Percentiles rank a stretch among this genome's conserved stretches.
phyloP scores from a whole-genome alignment of 371 early-diverging fungal genomes.

The Apophysomyces trapeziformis region DNA sequence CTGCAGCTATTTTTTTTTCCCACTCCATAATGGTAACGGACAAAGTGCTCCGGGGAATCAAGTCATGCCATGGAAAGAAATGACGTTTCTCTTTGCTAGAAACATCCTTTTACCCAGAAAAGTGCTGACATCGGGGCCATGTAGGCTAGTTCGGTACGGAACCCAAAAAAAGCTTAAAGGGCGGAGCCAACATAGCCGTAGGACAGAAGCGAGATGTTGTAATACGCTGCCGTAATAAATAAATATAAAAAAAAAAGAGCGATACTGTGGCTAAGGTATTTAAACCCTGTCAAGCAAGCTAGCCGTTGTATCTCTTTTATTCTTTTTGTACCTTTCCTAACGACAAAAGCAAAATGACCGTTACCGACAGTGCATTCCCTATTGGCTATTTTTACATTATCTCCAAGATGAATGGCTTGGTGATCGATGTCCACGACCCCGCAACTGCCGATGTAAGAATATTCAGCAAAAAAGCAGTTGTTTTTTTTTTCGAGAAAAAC shows the following conservation, averaged over 20 bases:
- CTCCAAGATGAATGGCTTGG: slow-evolving; percentile 27
- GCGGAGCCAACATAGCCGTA: slow-evolving; percentile 10
- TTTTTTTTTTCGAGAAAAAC: too few relatives aligned
- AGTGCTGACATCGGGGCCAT: too few relatives aligned
- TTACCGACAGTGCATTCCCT: slow-evolving; percentile 25
- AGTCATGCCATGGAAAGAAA: too few relatives aligned
- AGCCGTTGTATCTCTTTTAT: slow-evolving; percentile 5
- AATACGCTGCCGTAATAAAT: slow-evolving; percentile 7
- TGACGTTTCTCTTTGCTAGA: too few relatives aligned
- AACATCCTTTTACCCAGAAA: too few relatives aligned
- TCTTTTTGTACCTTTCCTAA: background rate
- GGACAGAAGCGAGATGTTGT: slow-evolving; percentile 9
- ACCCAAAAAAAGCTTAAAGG: background rate
- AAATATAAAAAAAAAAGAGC: background rate
- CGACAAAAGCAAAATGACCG: slow-evolving; percentile 28
- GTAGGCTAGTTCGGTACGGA: slow-evolving; percentile 5
- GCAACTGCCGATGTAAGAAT: slow-evolving; percentile 26
- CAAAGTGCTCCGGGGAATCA: too few relatives aligned
- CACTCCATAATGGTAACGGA: too few relatives aligned
- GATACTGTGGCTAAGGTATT: slow-evolving; percentile 7
- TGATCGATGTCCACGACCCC: slow-evolving; percentile 30
- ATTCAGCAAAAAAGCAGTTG: background rate
- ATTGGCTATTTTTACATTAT: slow-evolving; percentile 33
- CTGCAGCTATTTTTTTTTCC: too few relatives aligned
- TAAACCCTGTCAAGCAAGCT: background rate